Base-by-base conservation (phyloP, 164 flowering plant species). In the Nelumbo lutea region DNA sequence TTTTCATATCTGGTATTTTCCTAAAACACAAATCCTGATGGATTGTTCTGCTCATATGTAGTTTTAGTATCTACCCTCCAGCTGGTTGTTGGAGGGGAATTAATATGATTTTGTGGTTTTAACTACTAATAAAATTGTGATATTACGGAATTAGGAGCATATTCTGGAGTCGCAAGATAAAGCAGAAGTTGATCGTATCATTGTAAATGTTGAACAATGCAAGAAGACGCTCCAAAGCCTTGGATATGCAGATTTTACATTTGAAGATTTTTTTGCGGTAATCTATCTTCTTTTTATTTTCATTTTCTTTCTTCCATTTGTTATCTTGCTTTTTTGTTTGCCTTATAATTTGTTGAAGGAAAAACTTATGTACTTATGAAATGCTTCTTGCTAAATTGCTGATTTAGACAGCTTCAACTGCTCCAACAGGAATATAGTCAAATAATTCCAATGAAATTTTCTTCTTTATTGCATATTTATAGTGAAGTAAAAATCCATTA, bases 191-290 rank as follows among this genome's bases (percentile, higher is more conserved):
- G 89, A 83, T 52, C 96, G 94, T 46, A 73, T 95, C 61, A 87
- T 67, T 71, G 76, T 69, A 56, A 87, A 87, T 72, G 87, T 95
- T 67, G 96, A 92, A 73, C 72, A 84, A 62, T 90, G 99, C 84
- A 84, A 88, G 77, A 85, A 82, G 83, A 89, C 93, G 53, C 96
- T 95, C 74, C 93, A 81, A 69, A 78, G 75, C 59, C 78, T 92
- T 73, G 99, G 99, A 61, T 85, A 95, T 76, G 80, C 87, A 14
- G 98, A 92, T 43, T 95, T 95, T 67, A 95, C 99, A 4, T 95
- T 90, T 77, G 99, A 95, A 81, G 99, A 95, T 68, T 95, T 92
- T 74, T 90, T 95, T 75, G 68, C 82, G 77, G 98, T 91, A 83
- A 42, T 42, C 39, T 53, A 15, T 45, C 14, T 11, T 59, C 47